These are phyloP conservation scores for Phalaenopsis aphrodite DNA, from an alignment of 106 monocot genomes.

Conservation along the genomic window DNA sequence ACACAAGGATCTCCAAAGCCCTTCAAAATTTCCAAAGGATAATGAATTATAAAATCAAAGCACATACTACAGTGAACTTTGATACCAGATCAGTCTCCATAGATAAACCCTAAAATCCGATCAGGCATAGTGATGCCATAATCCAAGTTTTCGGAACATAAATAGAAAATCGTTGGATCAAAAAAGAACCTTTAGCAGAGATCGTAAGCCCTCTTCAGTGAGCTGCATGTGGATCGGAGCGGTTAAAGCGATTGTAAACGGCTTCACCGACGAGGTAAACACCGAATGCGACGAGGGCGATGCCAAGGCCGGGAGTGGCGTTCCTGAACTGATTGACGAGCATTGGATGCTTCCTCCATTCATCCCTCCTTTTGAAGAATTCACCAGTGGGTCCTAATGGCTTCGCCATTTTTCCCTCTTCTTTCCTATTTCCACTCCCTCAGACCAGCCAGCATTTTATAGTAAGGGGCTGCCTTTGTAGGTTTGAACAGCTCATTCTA, in stretches of 20 bases:
- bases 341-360: conserved; percentile 91
- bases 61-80: too few species aligned
- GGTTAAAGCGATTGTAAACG: conserved; percentile 56
- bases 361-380: conserved; percentile 80
- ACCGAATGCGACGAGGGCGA: conserved; percentile 82
- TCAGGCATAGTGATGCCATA: too few species aligned
- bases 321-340: conserved; percentile 43
- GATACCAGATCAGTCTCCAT: too few species aligned
- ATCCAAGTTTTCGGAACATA: too few species aligned
- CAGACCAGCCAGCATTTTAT: background rate
- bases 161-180: too few species aligned
- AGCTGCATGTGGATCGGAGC: conserved; percentile 22
- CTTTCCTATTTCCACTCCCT: background rate
- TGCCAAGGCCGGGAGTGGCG: conserved; percentile 81
- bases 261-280: conserved; percentile 78
- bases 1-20: too few species aligned
- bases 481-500: too few species aligned
- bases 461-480: too few species aligned
- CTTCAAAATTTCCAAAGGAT: too few species aligned
- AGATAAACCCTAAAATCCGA: too few species aligned
- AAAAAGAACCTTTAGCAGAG: too few species aligned
- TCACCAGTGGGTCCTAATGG: conserved; percentile 64
- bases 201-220: background rate
- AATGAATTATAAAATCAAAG: too few species aligned
- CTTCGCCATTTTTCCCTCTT: conserved; percentile 32